Conservation (phyloP, 2,329 filamentous ascomycete genomes). For the Elsinoe necatrix region DNA sequence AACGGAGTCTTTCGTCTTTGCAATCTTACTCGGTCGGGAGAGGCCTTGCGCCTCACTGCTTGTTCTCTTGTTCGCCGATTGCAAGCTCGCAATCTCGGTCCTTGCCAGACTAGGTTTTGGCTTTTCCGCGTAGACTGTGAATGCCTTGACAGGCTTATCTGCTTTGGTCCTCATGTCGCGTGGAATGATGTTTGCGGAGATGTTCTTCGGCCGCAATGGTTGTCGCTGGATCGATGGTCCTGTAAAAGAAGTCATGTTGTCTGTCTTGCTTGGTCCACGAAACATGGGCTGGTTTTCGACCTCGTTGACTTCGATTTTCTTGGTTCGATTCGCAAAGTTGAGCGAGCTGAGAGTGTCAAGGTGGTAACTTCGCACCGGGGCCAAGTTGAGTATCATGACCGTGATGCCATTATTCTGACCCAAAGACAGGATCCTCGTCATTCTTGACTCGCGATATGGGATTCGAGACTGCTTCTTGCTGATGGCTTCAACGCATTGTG, state of each 20-base stretch:
- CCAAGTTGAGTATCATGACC: constrained; percentile 92
- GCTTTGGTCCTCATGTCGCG: constrained; percentile 43
- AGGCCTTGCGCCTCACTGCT: constrained; percentile 32
- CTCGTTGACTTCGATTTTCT: constrained; percentile 91
- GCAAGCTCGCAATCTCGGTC: constrained; percentile 19
- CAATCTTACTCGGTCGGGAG: constrained; percentile 34
- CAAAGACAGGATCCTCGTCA: constrained; percentile 86
- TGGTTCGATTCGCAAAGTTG: constrained; percentile 90
- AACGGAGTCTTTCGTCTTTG: constrained; percentile 27
- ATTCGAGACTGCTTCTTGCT: constrained; percentile 66
- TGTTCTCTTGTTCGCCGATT: constrained; percentile 35
- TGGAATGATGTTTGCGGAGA: constrained; percentile 62
- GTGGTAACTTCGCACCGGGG: constrained; percentile 85
- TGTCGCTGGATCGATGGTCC: constrained; percentile 50
- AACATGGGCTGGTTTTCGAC: constrained; percentile 93
- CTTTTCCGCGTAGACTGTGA: constrained; percentile 78
- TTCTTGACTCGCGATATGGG: constrained; percentile 90
- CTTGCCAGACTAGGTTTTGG: constrained; percentile 36
- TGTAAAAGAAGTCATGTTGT: constrained; percentile 30
- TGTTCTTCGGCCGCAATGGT: constrained; percentile 67
- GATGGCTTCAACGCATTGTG: constrained; percentile 93
- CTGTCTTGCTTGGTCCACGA: constrained; percentile 30
- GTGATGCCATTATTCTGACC: constrained; percentile 94
- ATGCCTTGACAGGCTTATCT: constrained; percentile 70
- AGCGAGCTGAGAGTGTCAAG: constrained; percentile 87